These are phyloP conservation scores for Papiliotrema laurentii DNA, from an alignment of 1,284 basidiomycete genomes.

Conservation along the genomic window DNA sequence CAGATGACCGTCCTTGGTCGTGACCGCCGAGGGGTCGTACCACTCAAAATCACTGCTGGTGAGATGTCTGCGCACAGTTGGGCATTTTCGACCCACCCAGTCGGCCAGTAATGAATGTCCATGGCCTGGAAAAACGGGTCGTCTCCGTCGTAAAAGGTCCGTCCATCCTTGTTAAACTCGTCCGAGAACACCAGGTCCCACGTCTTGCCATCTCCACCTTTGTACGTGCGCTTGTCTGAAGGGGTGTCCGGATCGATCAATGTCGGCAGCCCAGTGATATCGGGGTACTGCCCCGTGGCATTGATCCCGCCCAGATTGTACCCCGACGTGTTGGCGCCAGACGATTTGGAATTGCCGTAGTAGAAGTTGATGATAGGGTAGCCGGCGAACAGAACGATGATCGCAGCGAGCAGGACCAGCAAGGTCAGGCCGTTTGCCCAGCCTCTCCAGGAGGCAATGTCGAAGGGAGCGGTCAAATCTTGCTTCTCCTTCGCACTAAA, in stretches of 20 bases:
- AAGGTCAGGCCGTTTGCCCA: constrained; percentile 56
- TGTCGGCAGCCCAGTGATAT: constrained; percentile 56
- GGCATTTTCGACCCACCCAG: constrained; percentile 26
- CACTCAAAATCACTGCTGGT: constrained; percentile 45
- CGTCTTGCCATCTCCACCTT: constrained; percentile 60
- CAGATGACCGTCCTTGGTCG: constrained; percentile 74
- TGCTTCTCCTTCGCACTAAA: constrained; percentile 34
- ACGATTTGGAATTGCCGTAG: constrained; percentile 37
- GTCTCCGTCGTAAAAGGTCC: constrained; percentile 52
- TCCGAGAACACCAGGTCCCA: constrained; percentile 78
- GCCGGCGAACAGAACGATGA: constrained; percentile 65
- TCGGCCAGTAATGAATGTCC: constrained; percentile 54
- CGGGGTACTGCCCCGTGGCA: constrained; percentile 60
- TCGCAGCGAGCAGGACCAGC: constrained; percentile 44
- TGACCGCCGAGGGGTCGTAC: constrained; percentile 73
- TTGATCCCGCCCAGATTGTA: constrained; percentile 73
- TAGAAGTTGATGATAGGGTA: constrained; percentile 69
- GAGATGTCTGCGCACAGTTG: not conserved
- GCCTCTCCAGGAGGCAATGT: constrained; percentile 37
- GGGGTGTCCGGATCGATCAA: constrained; percentile 69
- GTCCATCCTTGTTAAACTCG: constrained; percentile 72
- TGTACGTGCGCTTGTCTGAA: constrained; percentile 54
- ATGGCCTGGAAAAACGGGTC: constrained; percentile 53
- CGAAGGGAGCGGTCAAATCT: constrained; percentile 47
- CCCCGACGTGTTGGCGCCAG: constrained; percentile 41